A percentile compares a stretch with the other conserved stretches of the same genome.
These are phyloP conservation scores for Tylopilus rubrobrunneus DNA, from an alignment of 768 basidiomycete species.

Conservation along the genomic window DNA sequence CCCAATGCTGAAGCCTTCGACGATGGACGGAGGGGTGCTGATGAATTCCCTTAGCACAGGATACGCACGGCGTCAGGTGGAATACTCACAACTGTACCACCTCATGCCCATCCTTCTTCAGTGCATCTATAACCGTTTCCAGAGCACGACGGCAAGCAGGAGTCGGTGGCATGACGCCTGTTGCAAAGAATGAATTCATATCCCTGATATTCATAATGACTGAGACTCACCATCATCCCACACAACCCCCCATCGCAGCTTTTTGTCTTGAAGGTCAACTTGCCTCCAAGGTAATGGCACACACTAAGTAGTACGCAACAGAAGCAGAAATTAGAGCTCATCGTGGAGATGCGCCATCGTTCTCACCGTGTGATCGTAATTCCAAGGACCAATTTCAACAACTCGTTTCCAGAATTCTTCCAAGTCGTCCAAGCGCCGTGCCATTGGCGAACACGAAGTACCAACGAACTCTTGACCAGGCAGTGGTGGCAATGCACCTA, in stretches of 20 bases:
- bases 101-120: conserved; percentile 37
- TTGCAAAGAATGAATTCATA: neutral
- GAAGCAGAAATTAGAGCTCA: neutral
- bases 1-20: conserved; percentile 48
- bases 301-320: conserved; percentile 28
- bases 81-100: conserved; percentile 36
- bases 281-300: conserved; percentile 41
- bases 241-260: conserved; percentile 39
- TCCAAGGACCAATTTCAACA: conserved; percentile 39
- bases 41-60: neutral
- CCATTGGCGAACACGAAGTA: conserved; percentile 38
- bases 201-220: neutral
- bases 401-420: conserved; percentile 42
- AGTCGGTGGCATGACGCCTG: conserved; percentile 36
- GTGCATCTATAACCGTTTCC: conserved; percentile 29
- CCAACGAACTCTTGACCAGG: conserved; percentile 39
- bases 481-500: conserved; percentile 28
- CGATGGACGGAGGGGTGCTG: conserved; percentile 44
- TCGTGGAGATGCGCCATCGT: neutral
- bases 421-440: conserved; percentile 39
- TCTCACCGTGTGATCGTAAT: conserved; percentile 41
- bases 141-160: conserved; percentile 41
- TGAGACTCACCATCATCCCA: conserved; percentile 38
- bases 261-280: conserved; percentile 31
- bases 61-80: neutral